phyloP scores from a whole-genome alignment of 1,284 basidiomycete genomes.

The Naganishia liquefaciens region DNA sequence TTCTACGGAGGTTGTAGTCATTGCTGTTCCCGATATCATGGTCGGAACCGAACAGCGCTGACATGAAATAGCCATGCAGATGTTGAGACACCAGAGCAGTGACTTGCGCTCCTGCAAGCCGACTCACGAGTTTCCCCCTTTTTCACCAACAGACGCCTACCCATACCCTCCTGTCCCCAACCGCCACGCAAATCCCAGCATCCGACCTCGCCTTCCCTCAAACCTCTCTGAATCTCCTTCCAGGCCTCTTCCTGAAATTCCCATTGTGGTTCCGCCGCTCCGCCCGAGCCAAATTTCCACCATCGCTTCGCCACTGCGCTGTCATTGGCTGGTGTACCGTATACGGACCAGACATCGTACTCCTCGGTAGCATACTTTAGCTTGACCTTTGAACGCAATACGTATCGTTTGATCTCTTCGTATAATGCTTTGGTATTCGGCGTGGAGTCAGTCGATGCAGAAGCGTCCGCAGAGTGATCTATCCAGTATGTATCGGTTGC shows the following conservation, averaged over 20 bases:
- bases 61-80: not conserved
- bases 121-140: slow-evolving; percentile 73
- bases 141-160: slow-evolving; percentile 66
- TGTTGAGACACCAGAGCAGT: slow-evolving; percentile 3
- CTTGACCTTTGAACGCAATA: slow-evolving; percentile 85
- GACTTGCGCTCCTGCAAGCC: not conserved
- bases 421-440: slow-evolving; percentile 58
- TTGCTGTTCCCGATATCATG: slow-evolving; percentile 31
- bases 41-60: slow-evolving; percentile 28
- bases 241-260: slow-evolving; percentile 29
- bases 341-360: slow-evolving; percentile 77
- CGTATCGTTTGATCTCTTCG: slow-evolving; percentile 74
- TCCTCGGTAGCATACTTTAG: slow-evolving; percentile 72
- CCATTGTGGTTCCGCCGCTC: slow-evolving; percentile 49
- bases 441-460: slow-evolving; percentile 32
- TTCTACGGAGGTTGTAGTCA: slow-evolving; percentile 74
- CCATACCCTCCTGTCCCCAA: slow-evolving; percentile 63
- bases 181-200: slow-evolving; percentile 68
- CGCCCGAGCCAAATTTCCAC: slow-evolving; percentile 50
- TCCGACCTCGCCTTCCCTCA: slow-evolving; percentile 43
- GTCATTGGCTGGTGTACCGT: slow-evolving; percentile 57
- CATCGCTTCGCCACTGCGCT: not conserved
- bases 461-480: slow-evolving; percentile 42
- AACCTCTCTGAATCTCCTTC: slow-evolving; percentile 10
- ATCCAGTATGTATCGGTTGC: slow-evolving; percentile 27